Evolutionary conservation across 192 early-diverging fungal genomes (phyloP).

Genomic region (Coemansia sp.): DNA sequence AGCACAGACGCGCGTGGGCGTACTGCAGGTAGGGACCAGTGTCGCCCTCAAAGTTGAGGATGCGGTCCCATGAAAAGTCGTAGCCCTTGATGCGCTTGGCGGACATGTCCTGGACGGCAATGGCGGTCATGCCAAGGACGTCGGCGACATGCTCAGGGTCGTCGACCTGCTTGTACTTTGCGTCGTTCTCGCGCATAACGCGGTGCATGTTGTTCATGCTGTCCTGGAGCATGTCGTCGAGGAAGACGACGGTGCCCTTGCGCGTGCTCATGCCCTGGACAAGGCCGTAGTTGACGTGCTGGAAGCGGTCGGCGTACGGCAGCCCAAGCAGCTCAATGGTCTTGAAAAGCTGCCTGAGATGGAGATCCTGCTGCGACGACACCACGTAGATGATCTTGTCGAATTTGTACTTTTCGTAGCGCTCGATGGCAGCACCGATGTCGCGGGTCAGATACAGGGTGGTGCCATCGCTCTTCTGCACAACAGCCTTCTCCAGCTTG

Average conservation of each 20-base stretch:
- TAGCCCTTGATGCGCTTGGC: slow-evolving; percentile 94
- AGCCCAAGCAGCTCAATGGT: slow-evolving; percentile 78
- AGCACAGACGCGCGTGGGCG: slow-evolving; percentile 95
- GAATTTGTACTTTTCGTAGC: slow-evolving; percentile 84
- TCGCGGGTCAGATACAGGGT: slow-evolving; percentile 95
- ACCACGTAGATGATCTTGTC: slow-evolving; percentile 94
- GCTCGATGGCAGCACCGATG: slow-evolving; percentile 92
- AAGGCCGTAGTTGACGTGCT: slow-evolving; percentile 94
- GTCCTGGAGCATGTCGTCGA: slow-evolving; percentile 90
- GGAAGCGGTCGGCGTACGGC: slow-evolving; percentile 78
- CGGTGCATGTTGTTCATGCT: slow-evolving; percentile 87
- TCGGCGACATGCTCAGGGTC: slow-evolving; percentile 82
- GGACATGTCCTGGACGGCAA: slow-evolving; percentile 89
- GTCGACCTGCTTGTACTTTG: slow-evolving; percentile 80
- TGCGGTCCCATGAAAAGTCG: slow-evolving; percentile 85
- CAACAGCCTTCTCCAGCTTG: slow-evolving; percentile 80
- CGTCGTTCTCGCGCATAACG: slow-evolving; percentile 87
- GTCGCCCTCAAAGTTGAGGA: slow-evolving; percentile 96
- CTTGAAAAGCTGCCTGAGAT: slow-evolving; percentile 95
- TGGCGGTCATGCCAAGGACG: slow-evolving; percentile 88
- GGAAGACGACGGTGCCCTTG: slow-evolving; percentile 91
- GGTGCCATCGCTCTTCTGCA: slow-evolving; percentile 89
- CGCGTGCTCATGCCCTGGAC: slow-evolving; percentile 96
- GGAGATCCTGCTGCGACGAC: slow-evolving; percentile 84
- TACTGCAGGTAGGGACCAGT: slow-evolving; percentile 99